Percentiles rank a stretch among this genome's conserved stretches.
These are phyloP conservation scores for Colletotrichum eremochloae DNA, from an alignment of 2,329 filamentous ascomycete species.

Conservation along the genomic window DNA sequence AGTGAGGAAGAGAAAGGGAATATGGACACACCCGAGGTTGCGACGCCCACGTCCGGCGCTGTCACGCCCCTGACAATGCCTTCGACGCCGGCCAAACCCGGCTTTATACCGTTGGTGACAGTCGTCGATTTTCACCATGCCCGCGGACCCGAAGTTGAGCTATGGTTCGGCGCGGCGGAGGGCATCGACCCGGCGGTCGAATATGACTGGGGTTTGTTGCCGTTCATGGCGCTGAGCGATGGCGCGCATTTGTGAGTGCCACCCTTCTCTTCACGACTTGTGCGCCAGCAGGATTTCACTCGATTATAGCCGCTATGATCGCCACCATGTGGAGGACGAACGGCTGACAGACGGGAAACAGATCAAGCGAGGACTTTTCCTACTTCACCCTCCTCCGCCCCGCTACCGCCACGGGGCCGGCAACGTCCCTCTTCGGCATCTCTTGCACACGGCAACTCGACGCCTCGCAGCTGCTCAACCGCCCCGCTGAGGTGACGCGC, in stretches of 20 bases:
- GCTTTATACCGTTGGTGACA: slow-evolving; percentile 78
- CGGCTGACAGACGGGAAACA: slow-evolving; percentile 53
- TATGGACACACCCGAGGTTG: slow-evolving; percentile 40
- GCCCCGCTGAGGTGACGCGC: slow-evolving; percentile 91
- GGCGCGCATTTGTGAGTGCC: slow-evolving; percentile 87
- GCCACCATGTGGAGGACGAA: neutral
- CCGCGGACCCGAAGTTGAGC: slow-evolving; percentile 91
- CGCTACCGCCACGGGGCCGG: slow-evolving; percentile 64
- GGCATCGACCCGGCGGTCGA: slow-evolving; percentile 82
- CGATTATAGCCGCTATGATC: neutral
- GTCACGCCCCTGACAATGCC: slow-evolving; percentile 39
- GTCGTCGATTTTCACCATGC: slow-evolving; percentile 90
- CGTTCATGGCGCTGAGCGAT: slow-evolving; percentile 97
- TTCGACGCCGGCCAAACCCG: slow-evolving; percentile 47
- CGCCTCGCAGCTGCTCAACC: slow-evolving; percentile 79
- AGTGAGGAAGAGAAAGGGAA: slow-evolving; percentile 15
- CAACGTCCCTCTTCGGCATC: slow-evolving; percentile 93
- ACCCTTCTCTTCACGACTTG: slow-evolving; percentile 11
- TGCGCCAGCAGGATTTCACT: neutral
- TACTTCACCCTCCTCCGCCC: slow-evolving; percentile 92
- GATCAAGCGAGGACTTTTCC: slow-evolving; percentile 94
- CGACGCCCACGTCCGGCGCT: slow-evolving; percentile 35
- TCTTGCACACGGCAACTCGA: slow-evolving; percentile 95
- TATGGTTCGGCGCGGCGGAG: slow-evolving; percentile 84
- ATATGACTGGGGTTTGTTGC: slow-evolving; percentile 91